These are phyloP conservation scores for Ehretia macrophylla DNA, from an alignment of 257 asterid species.

Conservation along the genomic window DNA sequence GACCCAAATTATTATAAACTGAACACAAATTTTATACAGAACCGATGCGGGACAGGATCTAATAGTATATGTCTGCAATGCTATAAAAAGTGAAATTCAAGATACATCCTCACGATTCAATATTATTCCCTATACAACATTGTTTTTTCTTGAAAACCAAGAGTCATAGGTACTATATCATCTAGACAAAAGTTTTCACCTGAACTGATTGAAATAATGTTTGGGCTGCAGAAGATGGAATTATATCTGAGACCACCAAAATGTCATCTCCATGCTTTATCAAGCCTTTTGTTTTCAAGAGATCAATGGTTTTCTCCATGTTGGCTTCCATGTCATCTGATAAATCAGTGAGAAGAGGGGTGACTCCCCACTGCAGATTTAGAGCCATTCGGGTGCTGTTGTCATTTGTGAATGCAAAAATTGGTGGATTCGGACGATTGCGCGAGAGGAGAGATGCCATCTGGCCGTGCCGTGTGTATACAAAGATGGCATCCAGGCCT, in stretches of 20 bases:
- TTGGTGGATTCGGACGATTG: conserved; percentile 72
- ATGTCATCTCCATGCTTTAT: conserved; percentile 54
- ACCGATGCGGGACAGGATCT: too few species aligned
- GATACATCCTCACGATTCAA: too few species aligned
- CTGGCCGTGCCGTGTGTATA: conserved; percentile 68
- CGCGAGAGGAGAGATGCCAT: conserved; percentile 82
- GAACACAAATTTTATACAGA: too few species aligned
- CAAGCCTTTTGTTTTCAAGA: conserved; percentile 55
- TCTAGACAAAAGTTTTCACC: conserved; percentile 42
- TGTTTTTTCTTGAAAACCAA: too few species aligned
- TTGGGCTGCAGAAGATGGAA: conserved; percentile 47
- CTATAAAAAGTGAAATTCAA: too few species aligned
- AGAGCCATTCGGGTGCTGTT: conserved; percentile 67
- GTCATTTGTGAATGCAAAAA: conserved; percentile 70
- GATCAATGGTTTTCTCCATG: conserved; percentile 37
- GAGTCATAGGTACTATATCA: too few species aligned
- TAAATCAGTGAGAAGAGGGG: conserved; percentile 53
- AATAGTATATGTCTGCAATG: too few species aligned
- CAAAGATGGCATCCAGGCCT: conserved; percentile 74
- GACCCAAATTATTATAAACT: too few species aligned
- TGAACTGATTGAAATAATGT: conserved; percentile 66
- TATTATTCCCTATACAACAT: too few species aligned
- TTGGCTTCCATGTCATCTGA: conserved; percentile 77
- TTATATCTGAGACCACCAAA: conserved; percentile 60
- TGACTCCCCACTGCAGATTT: conserved; percentile 78